phyloP scores from a whole-genome alignment of 225 moss, liverwort and hornwort species.

The Straminergon stramineum region DNA sequence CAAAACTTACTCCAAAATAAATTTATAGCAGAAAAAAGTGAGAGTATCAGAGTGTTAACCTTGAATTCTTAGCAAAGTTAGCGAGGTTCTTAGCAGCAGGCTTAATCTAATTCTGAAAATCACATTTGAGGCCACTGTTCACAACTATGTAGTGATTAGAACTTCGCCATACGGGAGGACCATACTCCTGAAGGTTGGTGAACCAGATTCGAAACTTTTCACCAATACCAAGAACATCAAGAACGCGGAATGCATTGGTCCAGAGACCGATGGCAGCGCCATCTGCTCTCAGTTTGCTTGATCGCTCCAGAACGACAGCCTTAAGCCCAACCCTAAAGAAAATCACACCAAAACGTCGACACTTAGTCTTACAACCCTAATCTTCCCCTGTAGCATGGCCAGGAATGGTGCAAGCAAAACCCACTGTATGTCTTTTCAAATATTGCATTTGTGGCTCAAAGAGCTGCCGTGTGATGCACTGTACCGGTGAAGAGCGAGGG shows the following conservation, averaged over 20 bases:
- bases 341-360: neutral
- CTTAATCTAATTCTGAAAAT: neutral
- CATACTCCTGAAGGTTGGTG: slow-evolving; percentile 1
- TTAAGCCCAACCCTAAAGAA: slow-evolving; percentile 10
- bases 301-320: slow-evolving; percentile 17
- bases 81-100: neutral
- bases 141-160: neutral
- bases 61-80: neutral
- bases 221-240: slow-evolving; percentile 19
- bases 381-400: neutral
- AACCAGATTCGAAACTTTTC: neutral
- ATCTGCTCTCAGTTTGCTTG: neutral
- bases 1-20: too few relatives aligned
- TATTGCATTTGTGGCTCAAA: neutral
- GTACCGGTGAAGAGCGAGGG: slow-evolving; percentile 25
- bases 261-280: slow-evolving; percentile 9
- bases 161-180: neutral
- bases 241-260: slow-evolving; percentile 13
- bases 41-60: neutral
- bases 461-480: too few relatives aligned
- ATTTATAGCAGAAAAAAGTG: too few relatives aligned
- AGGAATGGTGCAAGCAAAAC: neutral
- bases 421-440: neutral
- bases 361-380: neutral
- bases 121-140: neutral